Evolutionary conservation across 83 land plant species (phyloP).

Genomic region (Picea abies): DNA sequence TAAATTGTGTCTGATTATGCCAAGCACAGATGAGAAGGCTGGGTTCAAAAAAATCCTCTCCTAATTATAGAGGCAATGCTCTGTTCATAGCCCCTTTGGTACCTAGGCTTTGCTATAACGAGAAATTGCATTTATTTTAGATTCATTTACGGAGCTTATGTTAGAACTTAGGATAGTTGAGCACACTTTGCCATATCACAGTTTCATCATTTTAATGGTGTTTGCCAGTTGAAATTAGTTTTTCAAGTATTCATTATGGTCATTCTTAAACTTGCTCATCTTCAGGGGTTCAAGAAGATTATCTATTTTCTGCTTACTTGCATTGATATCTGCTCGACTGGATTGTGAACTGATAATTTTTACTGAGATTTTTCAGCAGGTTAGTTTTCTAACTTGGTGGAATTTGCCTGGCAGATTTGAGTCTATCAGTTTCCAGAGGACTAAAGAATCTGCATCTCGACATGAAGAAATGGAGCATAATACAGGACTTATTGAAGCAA

Average conservation of each 20-base stretch:
- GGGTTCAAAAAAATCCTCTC: background rate
- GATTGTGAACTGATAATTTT: background rate
- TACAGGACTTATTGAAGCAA: constrained; percentile 64
- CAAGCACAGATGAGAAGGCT: background rate
- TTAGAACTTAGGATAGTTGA: background rate
- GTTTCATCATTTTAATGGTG: background rate
- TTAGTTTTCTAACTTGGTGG: background rate
- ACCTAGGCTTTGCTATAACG: background rate
- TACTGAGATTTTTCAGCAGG: background rate
- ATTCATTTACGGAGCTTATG: background rate
- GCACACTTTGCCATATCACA: background rate
- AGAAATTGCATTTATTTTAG: background rate
- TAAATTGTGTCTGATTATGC: background rate
- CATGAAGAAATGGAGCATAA: constrained; percentile 43
- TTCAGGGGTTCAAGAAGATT: background rate
- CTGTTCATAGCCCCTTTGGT: background rate
- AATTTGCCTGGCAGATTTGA: constrained; percentile 54
- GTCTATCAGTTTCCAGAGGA: constrained; percentile 69
- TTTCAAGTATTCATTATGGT: background rate
- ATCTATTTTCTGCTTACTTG: background rate
- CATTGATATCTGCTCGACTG: background rate
- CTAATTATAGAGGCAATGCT: background rate
- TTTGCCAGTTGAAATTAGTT: background rate
- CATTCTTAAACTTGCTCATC: background rate
- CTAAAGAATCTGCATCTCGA: constrained; percentile 41